Base-by-base conservation (phyloP, 2,329 filamentous ascomycete species). In the Nigrograna mackinnonii region DNA sequence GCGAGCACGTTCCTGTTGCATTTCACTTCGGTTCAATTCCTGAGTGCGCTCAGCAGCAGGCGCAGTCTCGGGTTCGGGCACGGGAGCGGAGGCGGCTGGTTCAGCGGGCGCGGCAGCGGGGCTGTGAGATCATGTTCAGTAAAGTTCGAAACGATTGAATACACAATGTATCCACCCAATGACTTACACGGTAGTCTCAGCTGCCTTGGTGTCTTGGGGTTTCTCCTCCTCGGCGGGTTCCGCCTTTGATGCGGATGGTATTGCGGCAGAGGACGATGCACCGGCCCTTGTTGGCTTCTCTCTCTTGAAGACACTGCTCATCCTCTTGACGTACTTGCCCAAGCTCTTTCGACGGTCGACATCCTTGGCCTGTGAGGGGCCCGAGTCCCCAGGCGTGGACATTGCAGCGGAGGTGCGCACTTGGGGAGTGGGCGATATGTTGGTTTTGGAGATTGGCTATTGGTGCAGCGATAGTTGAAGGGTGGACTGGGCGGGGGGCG, bases 311-410 rank as follows among this genome's bases (percentile, higher is more conserved):
- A 69, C 65, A 34, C 60, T 67, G 53, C 63, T 63, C 58, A 70
- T 67, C 38, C 65, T 54, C 64, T 69, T 69, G 33, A 70, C 62
- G 38, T 69, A 70, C 47, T 65, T 68, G 7, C 64, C 64, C 54
- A 69, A 40, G 42, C 60, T 64, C 50, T 58, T 62, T 35, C 63
- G 55, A 22, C 61, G 58, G 30, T 66, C 57, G 16, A 36, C 50
- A 22, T 55, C 54, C 30, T 62, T 57, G 33, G 22, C 31, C 31
- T 52, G 51, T 14, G 58, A 31, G 22, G 53, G 47, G 14, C 38
- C 52, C 18, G 49, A 11, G 22, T 42, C 46, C 12, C 39, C 35
- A 35, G 62, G 51, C 26, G 58, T 55, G 43, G 62, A 60, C 64
- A 67, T 67, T 9, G 11, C 11, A 17, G 11, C 16, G 31, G 31